These are phyloP conservation scores for Lasiosphaeria ovina DNA, from an alignment of 495 filamentous ascomycete species.

Conservation along the genomic window DNA sequence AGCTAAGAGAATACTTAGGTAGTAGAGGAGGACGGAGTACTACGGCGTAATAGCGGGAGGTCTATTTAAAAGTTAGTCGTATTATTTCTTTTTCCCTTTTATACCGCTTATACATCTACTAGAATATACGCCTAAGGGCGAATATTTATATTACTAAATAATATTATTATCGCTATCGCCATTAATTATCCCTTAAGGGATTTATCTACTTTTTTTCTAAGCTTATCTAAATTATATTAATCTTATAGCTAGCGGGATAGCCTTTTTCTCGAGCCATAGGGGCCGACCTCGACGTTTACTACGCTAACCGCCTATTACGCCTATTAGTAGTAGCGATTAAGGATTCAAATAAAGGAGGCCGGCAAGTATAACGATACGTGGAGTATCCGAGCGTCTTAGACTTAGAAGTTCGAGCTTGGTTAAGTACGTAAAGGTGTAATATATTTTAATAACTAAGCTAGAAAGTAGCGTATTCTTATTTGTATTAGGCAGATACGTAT, in stretches of 20 bases:
- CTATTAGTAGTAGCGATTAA: constrained; percentile 1
- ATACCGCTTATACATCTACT: neutral
- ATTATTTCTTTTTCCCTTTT: neutral
- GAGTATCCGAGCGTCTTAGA: no score
- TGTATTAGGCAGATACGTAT: no score
- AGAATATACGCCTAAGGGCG: neutral
- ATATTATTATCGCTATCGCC: neutral
- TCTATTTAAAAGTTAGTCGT: neutral
- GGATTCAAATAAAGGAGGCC: constrained; percentile 1
- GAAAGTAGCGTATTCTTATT: no score
- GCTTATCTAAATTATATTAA: neutral
- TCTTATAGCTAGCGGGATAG: constrained; percentile 1
- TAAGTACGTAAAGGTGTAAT: no score
- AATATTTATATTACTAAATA: neutral
- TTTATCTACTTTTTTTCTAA: constrained; percentile 1
- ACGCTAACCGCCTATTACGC: neutral
- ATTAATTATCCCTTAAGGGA: neutral
- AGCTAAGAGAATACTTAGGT: neutral
- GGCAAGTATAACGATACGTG: neutral
- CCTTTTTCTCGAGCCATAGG: constrained; percentile 1
- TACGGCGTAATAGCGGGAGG: neutral
- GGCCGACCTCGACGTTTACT: neutral
- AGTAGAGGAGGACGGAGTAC: neutral
- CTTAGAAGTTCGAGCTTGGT: no score
- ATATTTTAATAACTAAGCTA: no score